Evolutionary conservation across 352 stramenopile species (phyloP).

Genomic region (Detonula confervacea): DNA sequence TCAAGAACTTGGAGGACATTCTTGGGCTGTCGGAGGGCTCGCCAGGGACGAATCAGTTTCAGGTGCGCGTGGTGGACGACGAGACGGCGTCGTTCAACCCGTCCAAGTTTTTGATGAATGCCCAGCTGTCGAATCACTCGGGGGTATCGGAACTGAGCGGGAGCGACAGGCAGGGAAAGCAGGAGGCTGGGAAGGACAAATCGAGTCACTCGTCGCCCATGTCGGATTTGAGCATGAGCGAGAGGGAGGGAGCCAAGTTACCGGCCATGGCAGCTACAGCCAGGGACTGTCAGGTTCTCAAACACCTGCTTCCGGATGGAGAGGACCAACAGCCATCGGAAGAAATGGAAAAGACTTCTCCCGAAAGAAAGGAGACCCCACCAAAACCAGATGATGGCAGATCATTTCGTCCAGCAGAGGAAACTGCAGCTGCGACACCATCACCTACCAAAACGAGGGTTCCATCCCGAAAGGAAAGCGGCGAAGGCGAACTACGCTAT

Average conservation of each 20-base stretch:
- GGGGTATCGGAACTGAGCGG: no score
- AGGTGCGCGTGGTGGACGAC: constrained; percentile 19
- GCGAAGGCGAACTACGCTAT: not conserved
- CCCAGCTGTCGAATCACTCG: no score
- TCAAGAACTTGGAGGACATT: constrained; percentile 1
- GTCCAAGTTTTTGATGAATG: constrained; percentile 8
- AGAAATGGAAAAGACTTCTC: not conserved
- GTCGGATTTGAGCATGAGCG: constrained; percentile 19
- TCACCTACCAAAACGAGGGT: not conserved
- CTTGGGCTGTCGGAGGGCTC: not conserved
- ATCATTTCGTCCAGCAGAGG: not conserved
- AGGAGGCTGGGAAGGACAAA: not conserved
- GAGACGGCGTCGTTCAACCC: constrained; percentile 33
- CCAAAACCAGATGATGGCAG: not conserved
- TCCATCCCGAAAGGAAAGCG: not conserved
- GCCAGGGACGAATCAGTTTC: not conserved
- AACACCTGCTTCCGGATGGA: no score
- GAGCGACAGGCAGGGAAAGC: no score
- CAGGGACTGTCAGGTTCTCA: no score
- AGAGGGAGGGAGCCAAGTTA: not conserved
- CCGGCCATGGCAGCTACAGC: no score
- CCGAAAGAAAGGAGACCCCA: not conserved
- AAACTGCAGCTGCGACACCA: no score
- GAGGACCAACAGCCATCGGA: not conserved
- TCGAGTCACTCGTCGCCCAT: not conserved